Conservation (phyloP, 1,284 basidiomycete species). For the Pulveroboletus sp. region DNA sequence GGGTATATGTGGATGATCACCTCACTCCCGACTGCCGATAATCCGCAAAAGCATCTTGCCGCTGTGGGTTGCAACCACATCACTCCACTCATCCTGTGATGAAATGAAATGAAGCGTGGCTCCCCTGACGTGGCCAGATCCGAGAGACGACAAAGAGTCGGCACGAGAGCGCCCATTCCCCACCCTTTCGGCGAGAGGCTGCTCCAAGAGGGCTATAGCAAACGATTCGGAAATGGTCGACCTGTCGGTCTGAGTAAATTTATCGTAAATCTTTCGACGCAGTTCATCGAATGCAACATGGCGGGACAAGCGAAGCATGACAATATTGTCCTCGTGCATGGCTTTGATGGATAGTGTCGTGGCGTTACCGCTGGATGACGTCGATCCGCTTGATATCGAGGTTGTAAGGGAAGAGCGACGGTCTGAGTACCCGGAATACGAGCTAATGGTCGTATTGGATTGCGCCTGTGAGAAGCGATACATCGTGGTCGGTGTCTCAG, state of each 20-base stretch:
- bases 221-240: constrained; percentile 54
- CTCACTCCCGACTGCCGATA: constrained; percentile 34
- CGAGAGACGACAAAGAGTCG: constrained; percentile 41
- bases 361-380: constrained; percentile 29
- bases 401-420: constrained; percentile 32
- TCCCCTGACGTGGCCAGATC: constrained; percentile 14
- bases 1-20: background rate
- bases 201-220: constrained; percentile 49
- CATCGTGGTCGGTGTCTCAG: constrained; percentile 27
- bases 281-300: constrained; percentile 49
- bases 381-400: constrained; percentile 34
- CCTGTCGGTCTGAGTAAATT: constrained; percentile 61
- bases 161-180: constrained; percentile 33
- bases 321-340: constrained; percentile 56
- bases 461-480: constrained; percentile 14
- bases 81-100: constrained; percentile 45
- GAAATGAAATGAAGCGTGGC: constrained; percentile 39
- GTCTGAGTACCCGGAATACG: constrained; percentile 15
- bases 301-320: constrained; percentile 57
- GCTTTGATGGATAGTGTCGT: constrained; percentile 62
- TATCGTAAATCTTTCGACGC: constrained; percentile 57
- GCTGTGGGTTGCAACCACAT: constrained; percentile 31
- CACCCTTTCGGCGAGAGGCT: constrained; percentile 10
- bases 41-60: constrained; percentile 36
- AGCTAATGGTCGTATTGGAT: constrained; percentile 8